A percentile compares a stretch with the other conserved stretches of the same genome.
Evolutionary conservation across 1,284 basidiomycete species (phyloP).

Genomic region (Leucoagaricus sp.): DNA sequence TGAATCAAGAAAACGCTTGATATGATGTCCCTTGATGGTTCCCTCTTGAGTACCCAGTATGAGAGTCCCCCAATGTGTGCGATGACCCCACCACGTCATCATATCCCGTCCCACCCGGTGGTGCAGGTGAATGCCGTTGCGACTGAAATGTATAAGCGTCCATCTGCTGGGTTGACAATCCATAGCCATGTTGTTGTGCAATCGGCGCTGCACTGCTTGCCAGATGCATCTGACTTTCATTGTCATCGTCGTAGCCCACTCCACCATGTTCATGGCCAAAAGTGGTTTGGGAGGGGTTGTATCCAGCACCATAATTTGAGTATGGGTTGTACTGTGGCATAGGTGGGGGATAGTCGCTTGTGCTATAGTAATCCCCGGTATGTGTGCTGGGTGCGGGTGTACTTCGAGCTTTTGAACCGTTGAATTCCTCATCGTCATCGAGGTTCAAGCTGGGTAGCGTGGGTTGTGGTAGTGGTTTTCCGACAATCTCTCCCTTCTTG

Average conservation of each 20-base stretch:
- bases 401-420: conserved; percentile 58
- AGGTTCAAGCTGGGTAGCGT: conserved; percentile 92
- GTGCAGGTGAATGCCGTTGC: conserved; percentile 9
- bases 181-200: conserved; percentile 1
- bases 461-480: conserved; percentile 88
- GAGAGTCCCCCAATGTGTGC: conserved; percentile 17
- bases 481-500: conserved; percentile 86
- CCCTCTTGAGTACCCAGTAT: conserved; percentile 17
- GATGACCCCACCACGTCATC: conserved; percentile 29
- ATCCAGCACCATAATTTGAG: conserved; percentile 47
- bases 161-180: conserved; percentile 18
- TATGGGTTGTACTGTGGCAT: conserved; percentile 75
- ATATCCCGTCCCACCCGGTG: conserved; percentile 34
- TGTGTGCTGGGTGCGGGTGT: conserved; percentile 52
- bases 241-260: conserved; percentile 59
- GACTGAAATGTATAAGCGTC: conserved; percentile 10
- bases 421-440: conserved; percentile 76
- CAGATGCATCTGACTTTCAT: conserved; percentile 61
- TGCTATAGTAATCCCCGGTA: conserved; percentile 52
- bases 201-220: conserved; percentile 53
- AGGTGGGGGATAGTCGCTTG: conserved; percentile 59
- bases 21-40: neutral
- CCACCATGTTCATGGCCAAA: conserved; percentile 46
- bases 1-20: neutral
- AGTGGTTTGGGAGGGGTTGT: conserved; percentile 56